phyloP scores from a whole-genome alignment of 495 filamentous ascomycete genomes.

The Lindgomyces ingoldianus region DNA sequence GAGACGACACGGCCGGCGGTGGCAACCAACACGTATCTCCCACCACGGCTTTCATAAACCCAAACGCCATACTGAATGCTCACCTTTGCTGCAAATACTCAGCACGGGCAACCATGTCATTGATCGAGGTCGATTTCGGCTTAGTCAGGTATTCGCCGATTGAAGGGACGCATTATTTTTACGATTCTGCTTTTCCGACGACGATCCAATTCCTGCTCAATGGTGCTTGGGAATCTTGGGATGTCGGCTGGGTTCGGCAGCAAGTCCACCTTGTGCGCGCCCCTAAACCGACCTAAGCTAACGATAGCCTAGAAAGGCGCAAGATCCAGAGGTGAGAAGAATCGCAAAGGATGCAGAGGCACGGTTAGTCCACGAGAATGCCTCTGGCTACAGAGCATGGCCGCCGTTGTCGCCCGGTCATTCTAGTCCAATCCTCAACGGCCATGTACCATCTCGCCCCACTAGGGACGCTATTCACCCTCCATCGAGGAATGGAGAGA shows the following conservation, averaged over 20 bases:
- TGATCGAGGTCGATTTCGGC: constrained; percentile 18
- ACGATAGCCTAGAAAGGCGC: constrained; percentile 2
- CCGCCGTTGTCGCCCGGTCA: not conserved
- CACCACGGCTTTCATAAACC: not conserved
- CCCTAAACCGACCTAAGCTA: not conserved
- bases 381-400: constrained; percentile 12
- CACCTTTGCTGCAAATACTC: not conserved
- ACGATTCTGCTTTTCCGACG: constrained; percentile 16
- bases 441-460: not conserved
- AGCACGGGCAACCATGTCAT: constrained; percentile 26
- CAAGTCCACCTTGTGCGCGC: not conserved
- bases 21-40: constrained; percentile 8
- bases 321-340: constrained; percentile 16
- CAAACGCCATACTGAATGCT: not conserved
- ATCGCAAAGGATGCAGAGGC: constrained; percentile 24
- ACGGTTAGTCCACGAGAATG: not conserved
- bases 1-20: not conserved
- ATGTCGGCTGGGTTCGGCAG: constrained; percentile 20
- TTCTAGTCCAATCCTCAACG: not conserved
- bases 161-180: constrained; percentile 30
- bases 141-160: constrained; percentile 21
- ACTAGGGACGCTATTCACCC: not conserved
- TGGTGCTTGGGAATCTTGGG: constrained; percentile 23
- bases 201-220: constrained; percentile 29
- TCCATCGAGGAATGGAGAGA: not conserved